phyloP scores from a whole-genome alignment of 129 eudicot species.

The Rutidosis leptorrhynchoides region DNA sequence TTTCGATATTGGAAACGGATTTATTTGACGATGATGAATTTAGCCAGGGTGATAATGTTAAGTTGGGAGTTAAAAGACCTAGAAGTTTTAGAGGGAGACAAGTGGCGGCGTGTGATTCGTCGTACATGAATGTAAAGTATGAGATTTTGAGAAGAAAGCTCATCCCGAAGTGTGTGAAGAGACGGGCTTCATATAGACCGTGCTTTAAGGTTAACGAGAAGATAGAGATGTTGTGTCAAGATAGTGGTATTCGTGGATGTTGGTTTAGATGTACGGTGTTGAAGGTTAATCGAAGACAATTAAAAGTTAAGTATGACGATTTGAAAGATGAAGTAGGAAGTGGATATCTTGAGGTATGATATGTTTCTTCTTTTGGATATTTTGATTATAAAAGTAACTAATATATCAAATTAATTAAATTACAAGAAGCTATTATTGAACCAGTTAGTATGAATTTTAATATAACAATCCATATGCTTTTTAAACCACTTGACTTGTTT shows the following conservation, averaged over 20 bases:
- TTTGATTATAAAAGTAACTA: background rate
- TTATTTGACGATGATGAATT: constrained; percentile 51
- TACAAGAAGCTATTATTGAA: constrained; percentile 1
- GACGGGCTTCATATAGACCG: constrained; percentile 22
- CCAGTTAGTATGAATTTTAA: background rate
- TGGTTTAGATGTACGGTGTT: constrained; percentile 89
- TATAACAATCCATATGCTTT: background rate
- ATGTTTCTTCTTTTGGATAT: background rate
- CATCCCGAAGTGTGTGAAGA: constrained; percentile 44
- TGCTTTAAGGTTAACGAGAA: constrained; percentile 52
- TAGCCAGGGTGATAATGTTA: constrained; percentile 45
- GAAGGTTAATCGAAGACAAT: constrained; percentile 54
- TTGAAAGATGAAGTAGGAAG: constrained; percentile 73
- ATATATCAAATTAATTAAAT: background rate
- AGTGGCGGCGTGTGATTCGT: constrained; percentile 28
- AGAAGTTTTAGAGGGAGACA: constrained; percentile 59
- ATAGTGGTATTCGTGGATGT: constrained; percentile 95
- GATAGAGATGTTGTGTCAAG: constrained; percentile 80
- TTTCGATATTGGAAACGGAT: constrained; percentile 63
- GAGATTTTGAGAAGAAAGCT: constrained; percentile 39
- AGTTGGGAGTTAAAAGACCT: constrained; percentile 61
- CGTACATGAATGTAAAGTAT: constrained; percentile 41
- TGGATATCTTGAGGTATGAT: constrained; percentile 79
- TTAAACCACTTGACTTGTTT: background rate
- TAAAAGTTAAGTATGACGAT: constrained; percentile 72